Conservation (phyloP, 2,329 filamentous ascomycete genomes). For the Lecanosticta acicola region DNA sequence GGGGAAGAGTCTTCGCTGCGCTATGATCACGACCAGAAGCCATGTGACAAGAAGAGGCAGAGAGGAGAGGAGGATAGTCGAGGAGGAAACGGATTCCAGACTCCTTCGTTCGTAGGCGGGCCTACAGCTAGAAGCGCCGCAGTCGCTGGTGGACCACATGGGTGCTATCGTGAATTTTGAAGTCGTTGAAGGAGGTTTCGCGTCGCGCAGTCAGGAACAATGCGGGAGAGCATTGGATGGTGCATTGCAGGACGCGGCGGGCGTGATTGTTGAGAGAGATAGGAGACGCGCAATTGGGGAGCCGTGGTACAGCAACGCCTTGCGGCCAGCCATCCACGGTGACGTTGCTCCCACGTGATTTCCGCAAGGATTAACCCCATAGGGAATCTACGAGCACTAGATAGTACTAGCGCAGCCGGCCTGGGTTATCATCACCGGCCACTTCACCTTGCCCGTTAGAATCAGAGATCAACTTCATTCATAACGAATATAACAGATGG, state of each 20-base stretch:
- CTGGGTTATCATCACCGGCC: too few relatives aligned
- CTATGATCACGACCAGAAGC: conserved; percentile 54
- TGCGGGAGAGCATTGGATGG: neutral
- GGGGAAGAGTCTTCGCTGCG: conserved; percentile 66
- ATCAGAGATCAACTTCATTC: too few relatives aligned
- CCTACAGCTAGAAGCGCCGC: conserved; percentile 48
- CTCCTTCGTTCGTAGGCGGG: conserved; percentile 46
- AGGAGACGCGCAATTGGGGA: too few relatives aligned
- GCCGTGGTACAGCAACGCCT: too few relatives aligned
- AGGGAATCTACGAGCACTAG: too few relatives aligned
- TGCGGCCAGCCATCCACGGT: too few relatives aligned
- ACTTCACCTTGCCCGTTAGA: too few relatives aligned
- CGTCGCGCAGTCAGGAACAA: neutral
- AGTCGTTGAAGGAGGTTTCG: neutral
- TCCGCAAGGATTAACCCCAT: too few relatives aligned
- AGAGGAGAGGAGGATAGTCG: conserved; percentile 55
- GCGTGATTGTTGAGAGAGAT: too few relatives aligned
- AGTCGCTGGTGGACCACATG: conserved; percentile 42
- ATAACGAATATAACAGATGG: too few relatives aligned
- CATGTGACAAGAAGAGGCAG: conserved; percentile 69
- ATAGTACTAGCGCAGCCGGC: too few relatives aligned
- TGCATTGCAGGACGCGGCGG: conserved; percentile 7
- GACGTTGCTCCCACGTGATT: too few relatives aligned
- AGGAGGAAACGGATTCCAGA: conserved; percentile 41
- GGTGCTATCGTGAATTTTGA: conserved; percentile 1